A percentile compares a stretch with the other conserved stretches of the same genome.
These are phyloP conservation scores for Verticillium zaregamsianum DNA, from an alignment of 2,329 filamentous ascomycete genomes.

Conservation along the genomic window DNA sequence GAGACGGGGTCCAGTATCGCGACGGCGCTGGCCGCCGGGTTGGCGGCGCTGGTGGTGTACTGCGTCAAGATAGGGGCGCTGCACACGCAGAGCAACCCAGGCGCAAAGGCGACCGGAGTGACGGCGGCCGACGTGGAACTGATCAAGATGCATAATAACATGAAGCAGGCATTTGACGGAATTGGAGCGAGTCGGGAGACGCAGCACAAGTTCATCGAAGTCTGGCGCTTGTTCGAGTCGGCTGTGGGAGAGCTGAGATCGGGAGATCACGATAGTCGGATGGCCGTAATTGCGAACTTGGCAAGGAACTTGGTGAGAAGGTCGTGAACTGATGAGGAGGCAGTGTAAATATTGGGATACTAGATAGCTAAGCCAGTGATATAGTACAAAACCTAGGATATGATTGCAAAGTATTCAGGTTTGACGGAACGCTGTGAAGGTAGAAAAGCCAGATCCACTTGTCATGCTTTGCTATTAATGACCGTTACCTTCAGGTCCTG, in stretches of 20 bases:
- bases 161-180: constrained; percentile 13
- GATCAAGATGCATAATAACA: constrained; percentile 13
- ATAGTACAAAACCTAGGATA: too few relatives aligned
- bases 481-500: too few relatives aligned
- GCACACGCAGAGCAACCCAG: constrained; percentile 11
- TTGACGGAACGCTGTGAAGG: too few relatives aligned
- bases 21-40: constrained; percentile 23
- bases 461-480: too few relatives aligned
- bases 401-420: too few relatives aligned
- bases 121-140: constrained; percentile 4
- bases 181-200: constrained; percentile 16
- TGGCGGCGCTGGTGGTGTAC: constrained; percentile 25
- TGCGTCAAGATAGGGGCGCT: constrained; percentile 14
- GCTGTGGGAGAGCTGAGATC: background rate
- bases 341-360: too few relatives aligned
- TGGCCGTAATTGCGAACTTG: background rate
- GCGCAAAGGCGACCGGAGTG: background rate
- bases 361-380: too few relatives aligned
- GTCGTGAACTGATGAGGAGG: background rate
- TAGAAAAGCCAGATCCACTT: too few relatives aligned
- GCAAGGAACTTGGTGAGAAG: background rate
- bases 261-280: background rate
- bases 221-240: constrained; percentile 20
- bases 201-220: constrained; percentile 19
- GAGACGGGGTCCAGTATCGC: constrained; percentile 20